Evolutionary conservation across 75 land plant species (phyloP).

Genomic region (Gnetum montanum): DNA sequence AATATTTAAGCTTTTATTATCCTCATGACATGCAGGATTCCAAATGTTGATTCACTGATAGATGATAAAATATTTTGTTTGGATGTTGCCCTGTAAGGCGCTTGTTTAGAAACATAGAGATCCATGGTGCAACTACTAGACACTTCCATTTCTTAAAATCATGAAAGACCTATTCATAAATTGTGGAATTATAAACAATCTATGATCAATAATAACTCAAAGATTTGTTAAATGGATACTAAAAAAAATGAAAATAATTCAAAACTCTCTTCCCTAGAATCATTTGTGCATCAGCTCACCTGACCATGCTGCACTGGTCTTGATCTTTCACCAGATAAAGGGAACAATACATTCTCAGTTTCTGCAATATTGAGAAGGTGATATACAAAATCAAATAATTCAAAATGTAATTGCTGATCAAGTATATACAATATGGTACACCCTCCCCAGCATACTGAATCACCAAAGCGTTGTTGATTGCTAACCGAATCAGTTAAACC

Average conservation of each 20-base stretch:
- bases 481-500: constrained; percentile 26
- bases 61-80: too few relatives aligned
- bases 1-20: too few relatives aligned
- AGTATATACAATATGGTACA: constrained; percentile 91
- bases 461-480: constrained; percentile 61
- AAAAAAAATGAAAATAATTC: too few relatives aligned
- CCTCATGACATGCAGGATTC: too few relatives aligned
- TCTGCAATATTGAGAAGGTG: constrained; percentile 94
- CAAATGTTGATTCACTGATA: too few relatives aligned
- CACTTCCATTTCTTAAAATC: too few relatives aligned
- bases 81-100: too few relatives aligned
- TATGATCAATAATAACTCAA: background rate
- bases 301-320: constrained; percentile 11
- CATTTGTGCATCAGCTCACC: constrained; percentile 2
- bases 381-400: constrained; percentile 92
- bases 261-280: background rate
- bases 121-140: too few relatives aligned
- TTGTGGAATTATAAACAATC: background rate
- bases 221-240: too few relatives aligned
- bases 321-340: constrained; percentile 18
- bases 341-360: constrained; percentile 37
- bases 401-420: constrained; percentile 92
- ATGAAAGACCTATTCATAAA: background rate
- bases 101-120: too few relatives aligned
- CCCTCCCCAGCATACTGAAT: constrained; percentile 97